Percentiles rank a stretch among this genome's conserved stretches.
Evolutionary conservation across 371 early-diverging fungal genomes (phyloP).

Genomic region (Zopfochytrium polystomum): DNA sequence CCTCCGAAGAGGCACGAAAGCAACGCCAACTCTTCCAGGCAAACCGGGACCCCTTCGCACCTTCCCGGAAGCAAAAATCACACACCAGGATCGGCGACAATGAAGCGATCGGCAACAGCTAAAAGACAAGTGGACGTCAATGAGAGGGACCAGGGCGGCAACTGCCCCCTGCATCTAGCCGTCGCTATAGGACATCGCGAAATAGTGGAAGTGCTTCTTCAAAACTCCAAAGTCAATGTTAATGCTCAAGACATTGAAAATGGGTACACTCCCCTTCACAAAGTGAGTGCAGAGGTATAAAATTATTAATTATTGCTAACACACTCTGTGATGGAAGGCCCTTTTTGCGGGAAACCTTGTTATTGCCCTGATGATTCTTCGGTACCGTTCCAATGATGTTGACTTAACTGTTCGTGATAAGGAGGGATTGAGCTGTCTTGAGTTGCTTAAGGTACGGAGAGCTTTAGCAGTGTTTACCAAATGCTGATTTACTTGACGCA

Average conservation of each 20-base stretch:
- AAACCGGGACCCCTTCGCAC: too few species aligned
- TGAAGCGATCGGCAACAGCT: too few species aligned
- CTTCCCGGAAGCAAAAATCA: too few species aligned
- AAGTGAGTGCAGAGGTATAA: too few species aligned
- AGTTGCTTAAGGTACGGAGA: slow-evolving; percentile 48
- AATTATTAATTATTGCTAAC: background rate
- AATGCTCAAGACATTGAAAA: background rate
- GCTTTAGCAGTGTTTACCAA: too few species aligned
- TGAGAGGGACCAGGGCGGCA: background rate
- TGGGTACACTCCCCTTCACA: background rate
- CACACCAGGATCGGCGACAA: too few species aligned
- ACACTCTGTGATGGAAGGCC: background rate
- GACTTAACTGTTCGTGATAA: slow-evolving; percentile 57
- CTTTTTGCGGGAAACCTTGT: background rate
- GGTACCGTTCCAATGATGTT: slow-evolving; percentile 31
- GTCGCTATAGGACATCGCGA: background rate
- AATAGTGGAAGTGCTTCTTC: background rate
- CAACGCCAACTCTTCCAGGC: too few species aligned
- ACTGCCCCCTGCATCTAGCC: background rate
- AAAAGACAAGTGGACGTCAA: too few species aligned
- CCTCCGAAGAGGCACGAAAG: too few species aligned
- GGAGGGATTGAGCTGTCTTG: slow-evolving; percentile 54
- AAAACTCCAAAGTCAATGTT: background rate
- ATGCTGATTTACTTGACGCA: background rate
- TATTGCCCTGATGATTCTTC: background rate